Evolutionary conservation across 2,329 filamentous ascomycete species (phyloP).

Genomic region (Claviceps sp.): DNA sequence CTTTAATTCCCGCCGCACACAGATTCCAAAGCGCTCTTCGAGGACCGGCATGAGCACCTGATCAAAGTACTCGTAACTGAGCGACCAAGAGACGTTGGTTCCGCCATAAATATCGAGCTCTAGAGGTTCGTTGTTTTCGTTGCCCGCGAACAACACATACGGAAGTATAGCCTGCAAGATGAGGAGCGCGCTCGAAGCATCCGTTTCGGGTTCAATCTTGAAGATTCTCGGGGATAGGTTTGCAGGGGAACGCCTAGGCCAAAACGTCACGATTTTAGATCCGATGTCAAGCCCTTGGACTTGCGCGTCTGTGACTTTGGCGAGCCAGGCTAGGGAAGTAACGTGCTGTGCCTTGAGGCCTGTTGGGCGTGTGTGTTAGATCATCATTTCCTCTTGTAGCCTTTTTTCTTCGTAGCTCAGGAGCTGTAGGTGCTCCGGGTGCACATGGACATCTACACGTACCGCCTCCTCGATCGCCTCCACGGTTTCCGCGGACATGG

Average conservation of each 20-base stretch:
- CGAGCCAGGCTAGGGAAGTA: slow-evolving; percentile 40
- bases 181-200: slow-evolving; percentile 40
- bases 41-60: slow-evolving; percentile 45
- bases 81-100: slow-evolving; percentile 44
- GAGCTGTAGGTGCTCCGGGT: neutral
- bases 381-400: neutral
- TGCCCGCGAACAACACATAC: slow-evolving; percentile 41
- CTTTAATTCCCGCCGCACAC: slow-evolving; percentile 30
- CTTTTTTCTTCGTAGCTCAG: neutral
- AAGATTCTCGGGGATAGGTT: slow-evolving; percentile 29
- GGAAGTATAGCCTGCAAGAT: slow-evolving; percentile 49
- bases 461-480: slow-evolving; percentile 16
- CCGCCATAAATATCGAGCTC: slow-evolving; percentile 41
- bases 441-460: slow-evolving; percentile 1
- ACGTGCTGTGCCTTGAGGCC: slow-evolving; percentile 50
- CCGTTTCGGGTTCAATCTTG: slow-evolving; percentile 34
- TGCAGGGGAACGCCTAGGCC: slow-evolving; percentile 25
- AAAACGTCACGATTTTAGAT: slow-evolving; percentile 35
- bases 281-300: slow-evolving; percentile 38
- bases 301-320: slow-evolving; percentile 35
- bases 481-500: slow-evolving; percentile 42
- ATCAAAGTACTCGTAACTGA: slow-evolving; percentile 48
- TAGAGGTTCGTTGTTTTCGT: slow-evolving; percentile 28
- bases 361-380: slow-evolving; percentile 12
- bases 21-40: slow-evolving; percentile 34